phyloP scores from a whole-genome alignment of 495 filamentous ascomycete species.

The Penicillium angulare region DNA sequence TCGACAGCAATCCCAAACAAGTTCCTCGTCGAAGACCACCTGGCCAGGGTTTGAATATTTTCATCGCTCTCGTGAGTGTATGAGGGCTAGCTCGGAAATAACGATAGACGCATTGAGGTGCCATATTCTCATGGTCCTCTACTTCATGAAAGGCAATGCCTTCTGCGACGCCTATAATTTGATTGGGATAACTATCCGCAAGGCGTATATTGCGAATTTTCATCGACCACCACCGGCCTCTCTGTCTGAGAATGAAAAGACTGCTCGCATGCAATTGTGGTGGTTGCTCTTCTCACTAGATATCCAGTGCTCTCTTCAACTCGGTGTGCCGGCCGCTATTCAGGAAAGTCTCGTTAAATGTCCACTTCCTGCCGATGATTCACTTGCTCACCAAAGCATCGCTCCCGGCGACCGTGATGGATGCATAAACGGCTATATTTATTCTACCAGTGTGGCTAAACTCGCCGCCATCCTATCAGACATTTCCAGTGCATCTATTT shows the following conservation, averaged over 20 bases:
- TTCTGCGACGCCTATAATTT: conserved; percentile 4
- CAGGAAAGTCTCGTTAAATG: conserved; percentile 4
- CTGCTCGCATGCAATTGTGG: conserved; percentile 7
- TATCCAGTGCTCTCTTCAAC: conserved; percentile 6
- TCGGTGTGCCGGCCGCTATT: conserved; percentile 2
- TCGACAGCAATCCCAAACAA: conserved; percentile 1
- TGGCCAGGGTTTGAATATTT: conserved; percentile 9
- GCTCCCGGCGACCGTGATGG: neutral
- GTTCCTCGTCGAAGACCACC: neutral
- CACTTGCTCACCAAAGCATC: neutral
- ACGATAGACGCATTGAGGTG: neutral
- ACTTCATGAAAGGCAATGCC: conserved; percentile 7
- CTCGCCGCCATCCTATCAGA: conserved; percentile 4
- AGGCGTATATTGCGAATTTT: conserved; percentile 6
- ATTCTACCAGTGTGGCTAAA: neutral
- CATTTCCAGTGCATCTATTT: conserved; percentile 2
- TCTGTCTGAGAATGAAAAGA: conserved; percentile 2
- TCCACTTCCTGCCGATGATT: conserved; percentile 2
- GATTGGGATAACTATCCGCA: conserved; percentile 3
- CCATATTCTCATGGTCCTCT: conserved; percentile 4
- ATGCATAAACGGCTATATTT: neutral
- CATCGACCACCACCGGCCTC: conserved; percentile 2
- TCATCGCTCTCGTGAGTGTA: conserved; percentile 5
- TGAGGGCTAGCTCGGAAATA: conserved; percentile 1
- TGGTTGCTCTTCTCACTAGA: conserved; percentile 5